Evolutionary conservation across 106 monocot genomes (phyloP), one percentile per base, ranked within the genome.

Genomic region (Dioscorea zingiberensis): DNA sequence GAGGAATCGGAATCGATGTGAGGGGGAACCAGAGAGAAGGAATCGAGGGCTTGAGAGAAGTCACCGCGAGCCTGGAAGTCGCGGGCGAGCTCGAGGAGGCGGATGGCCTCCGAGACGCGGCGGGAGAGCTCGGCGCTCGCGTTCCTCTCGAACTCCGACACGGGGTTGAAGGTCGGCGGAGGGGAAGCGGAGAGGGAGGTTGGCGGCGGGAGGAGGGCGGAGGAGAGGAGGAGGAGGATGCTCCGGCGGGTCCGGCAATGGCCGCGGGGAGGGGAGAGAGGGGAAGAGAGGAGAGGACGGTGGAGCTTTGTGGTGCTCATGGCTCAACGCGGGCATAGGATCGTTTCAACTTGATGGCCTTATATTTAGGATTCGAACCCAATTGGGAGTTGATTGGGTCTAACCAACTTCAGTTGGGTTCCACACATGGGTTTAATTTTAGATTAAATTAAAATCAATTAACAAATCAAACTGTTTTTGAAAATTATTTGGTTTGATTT

Each of bases 41-140:
- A 83, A 26, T 72, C 59, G 44, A 90, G 69, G 25, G 86, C 90
- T 47, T 66, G 77, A 44, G 70, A 23, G 51, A 81, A 90, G 29
- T 90, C 86, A 45, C 90, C 90, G 27, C 72, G 67, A 55, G 86
- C 83, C 83, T 90, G 90, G 45, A 85, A 64, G 21, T 78, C 83
- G 54, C 81, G 69, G 13, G 71, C 90, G 27, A 67, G 58, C 48
- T 90, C 86, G 21, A 90, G 90, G 27, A 90, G 61, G 25, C 67
- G 30, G 27, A 83, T 56, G 25, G 87, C 87, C 21, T 84, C 83
- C 1, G 48, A 58, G 44, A 91, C 73, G n/a, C 91, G 87, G 25
- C 60, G 56, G 58, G 81, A 81, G 22, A 87, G 21, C 32, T 38
- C 70, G 16, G 66, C 69, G 56, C 86, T 87, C 26, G 83, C 87